Base-by-base conservation (phyloP, 306 rosid genomes). In the Citrullus amarus region DNA sequence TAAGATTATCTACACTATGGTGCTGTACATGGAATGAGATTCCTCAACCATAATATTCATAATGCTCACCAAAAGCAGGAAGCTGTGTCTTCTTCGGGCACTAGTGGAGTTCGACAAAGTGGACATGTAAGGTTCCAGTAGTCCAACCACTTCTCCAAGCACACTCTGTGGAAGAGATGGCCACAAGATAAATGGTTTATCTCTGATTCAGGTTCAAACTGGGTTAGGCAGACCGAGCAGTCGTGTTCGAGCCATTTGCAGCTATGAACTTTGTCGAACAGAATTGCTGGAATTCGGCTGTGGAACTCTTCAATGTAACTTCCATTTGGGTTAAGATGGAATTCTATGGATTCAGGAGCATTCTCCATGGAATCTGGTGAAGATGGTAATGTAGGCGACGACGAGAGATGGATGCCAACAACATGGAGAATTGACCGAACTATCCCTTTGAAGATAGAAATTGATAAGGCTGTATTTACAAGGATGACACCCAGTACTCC, bases 61-160 rank as follows among this genome's bases (percentile, higher is more conserved):
- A 71, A 54, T 54, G 43, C 77, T 93, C 67, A 89, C 90, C 91
- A 87, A 69, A 88, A 72, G 85, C 91, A 86, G 70, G 76, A 70
- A 44, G 84, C 69, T 32, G 87, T 48, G 39, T 87, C 92, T 80
- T 90, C 97, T 86, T 89, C 97, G 41, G 91, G 89, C 89, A 89
- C 77, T 50, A 95, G 85, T 8, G 97, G 97, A 80, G 90, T 88
- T 88, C 97, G 89, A 81, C 99, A 95, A 81, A 92, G 93, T 6
- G 99, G 99, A 81, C 99, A 95, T 14, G 99, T 95, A 51, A 91
- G 65, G 90, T 92, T 95, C 99, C 97, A 95, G 75, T 92, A 90
- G 69, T 87, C 91, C 87, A 95, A 53, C 96, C 99, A 95, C 88
- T 91, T 91, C 84, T 91, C 97, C 88, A 95, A 84, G 91, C 99